A percentile compares a stretch with the other conserved stretches of the same genome.
Conservation (phyloP, 495 filamentous ascomycete species). For the Recurvomyces mirabilis region DNA sequence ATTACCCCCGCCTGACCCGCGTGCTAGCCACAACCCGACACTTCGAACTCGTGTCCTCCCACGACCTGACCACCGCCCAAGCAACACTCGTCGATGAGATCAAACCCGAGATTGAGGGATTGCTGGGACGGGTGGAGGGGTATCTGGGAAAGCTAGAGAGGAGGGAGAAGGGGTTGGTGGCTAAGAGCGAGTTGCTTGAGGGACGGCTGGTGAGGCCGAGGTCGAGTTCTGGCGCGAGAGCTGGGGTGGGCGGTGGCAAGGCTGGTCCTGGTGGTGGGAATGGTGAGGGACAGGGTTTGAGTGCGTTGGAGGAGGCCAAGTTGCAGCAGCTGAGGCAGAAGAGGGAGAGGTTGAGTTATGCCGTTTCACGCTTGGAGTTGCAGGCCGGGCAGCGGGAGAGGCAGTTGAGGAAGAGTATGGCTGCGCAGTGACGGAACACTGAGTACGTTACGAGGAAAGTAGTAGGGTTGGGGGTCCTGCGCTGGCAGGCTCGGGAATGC, state of each 20-base stretch:
- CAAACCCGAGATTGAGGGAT: constrained; percentile 56
- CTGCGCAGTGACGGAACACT: constrained; percentile 28
- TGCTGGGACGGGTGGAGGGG: constrained; percentile 52
- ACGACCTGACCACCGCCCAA: constrained; percentile 57
- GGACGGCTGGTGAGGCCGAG: constrained; percentile 43
- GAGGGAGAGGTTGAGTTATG: constrained; percentile 69
- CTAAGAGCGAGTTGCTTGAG: constrained; percentile 58
- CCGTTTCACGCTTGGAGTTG: constrained; percentile 58
- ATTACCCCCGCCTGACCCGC: constrained; percentile 62
- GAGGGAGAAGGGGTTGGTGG: constrained; percentile 56
- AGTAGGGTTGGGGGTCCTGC: no score
- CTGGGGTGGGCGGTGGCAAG: constrained; percentile 2
- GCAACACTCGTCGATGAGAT: constrained; percentile 59
- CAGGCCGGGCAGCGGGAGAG: constrained; percentile 54
- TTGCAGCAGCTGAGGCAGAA: constrained; percentile 56
- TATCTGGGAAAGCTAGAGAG: constrained; percentile 65
- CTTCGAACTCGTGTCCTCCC: constrained; percentile 67
- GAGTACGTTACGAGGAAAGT: no score
- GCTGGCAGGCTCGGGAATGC: no score
- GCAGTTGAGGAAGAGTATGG: constrained; percentile 74
- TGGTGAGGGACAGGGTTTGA: no score
- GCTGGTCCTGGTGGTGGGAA: constrained; percentile 25
- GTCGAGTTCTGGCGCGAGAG: constrained; percentile 15
- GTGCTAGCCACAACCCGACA: constrained; percentile 66
- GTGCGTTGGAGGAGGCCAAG: constrained; percentile 40